Conservation (phyloP, 2,329 filamentous ascomycete genomes). For the Plectosphaerella plurivora region DNA sequence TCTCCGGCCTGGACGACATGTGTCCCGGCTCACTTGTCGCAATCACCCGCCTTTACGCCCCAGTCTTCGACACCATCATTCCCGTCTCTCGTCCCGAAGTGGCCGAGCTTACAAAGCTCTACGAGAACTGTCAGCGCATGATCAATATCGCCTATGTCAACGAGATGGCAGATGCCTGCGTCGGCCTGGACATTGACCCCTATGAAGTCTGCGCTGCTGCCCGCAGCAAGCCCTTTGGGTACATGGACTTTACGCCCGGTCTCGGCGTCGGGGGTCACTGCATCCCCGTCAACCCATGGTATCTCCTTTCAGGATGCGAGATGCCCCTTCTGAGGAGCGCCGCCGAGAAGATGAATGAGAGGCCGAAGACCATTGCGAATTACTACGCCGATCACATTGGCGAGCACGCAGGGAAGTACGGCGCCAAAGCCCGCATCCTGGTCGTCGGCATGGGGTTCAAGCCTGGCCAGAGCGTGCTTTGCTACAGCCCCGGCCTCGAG, state of each 20-base stretch:
- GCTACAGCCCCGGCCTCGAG: slow-evolving; percentile 24
- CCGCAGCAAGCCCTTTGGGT: slow-evolving; percentile 48
- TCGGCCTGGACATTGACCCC: slow-evolving; percentile 38
- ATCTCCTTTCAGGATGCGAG: slow-evolving; percentile 41
- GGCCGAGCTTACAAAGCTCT: slow-evolving; percentile 55
- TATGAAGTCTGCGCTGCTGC: slow-evolving; percentile 46
- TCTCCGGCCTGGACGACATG: slow-evolving; percentile 46
- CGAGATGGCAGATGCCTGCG: slow-evolving; percentile 51
- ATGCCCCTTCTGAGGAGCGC: slow-evolving; percentile 42
- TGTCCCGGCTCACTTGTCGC: slow-evolving; percentile 37
- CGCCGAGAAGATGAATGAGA: slow-evolving; percentile 35
- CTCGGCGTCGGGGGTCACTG: slow-evolving; percentile 52
- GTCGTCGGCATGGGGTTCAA: slow-evolving; percentile 31
- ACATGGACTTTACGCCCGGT: slow-evolving; percentile 40
- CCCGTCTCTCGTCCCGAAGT: slow-evolving; percentile 48
- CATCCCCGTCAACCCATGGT: slow-evolving; percentile 52
- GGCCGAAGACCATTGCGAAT: slow-evolving; percentile 32
- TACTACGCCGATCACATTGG: background rate
- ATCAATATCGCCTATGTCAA: slow-evolving; percentile 50
- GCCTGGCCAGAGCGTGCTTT: slow-evolving; percentile 24
- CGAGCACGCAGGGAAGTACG: background rate
- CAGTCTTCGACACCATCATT: slow-evolving; percentile 42
- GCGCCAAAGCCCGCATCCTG: slow-evolving; percentile 14
- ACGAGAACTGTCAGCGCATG: slow-evolving; percentile 55
- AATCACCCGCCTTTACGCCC: slow-evolving; percentile 39